Base-by-base conservation (phyloP, 1,284 basidiomycete genomes). In the Wolfiporia cocos region DNA sequence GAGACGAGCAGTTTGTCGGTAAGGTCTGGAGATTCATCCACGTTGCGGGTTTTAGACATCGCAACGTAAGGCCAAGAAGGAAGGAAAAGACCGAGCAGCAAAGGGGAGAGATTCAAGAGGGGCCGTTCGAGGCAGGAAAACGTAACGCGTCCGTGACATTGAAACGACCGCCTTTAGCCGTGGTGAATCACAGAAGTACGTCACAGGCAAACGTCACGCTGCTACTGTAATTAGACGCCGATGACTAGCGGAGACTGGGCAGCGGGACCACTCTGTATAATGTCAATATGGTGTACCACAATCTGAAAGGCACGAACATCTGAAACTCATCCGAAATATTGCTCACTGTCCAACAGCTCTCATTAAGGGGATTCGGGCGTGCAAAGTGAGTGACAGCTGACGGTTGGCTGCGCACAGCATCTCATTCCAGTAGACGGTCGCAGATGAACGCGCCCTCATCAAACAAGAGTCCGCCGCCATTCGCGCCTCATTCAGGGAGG, bases 401-500 rank as follows among this genome's bases (percentile, higher is more conserved):
- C 44, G 30, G 39, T 45, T 41, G 47, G 51, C n/a, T n/a, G n/a
- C n/a, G 47, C 45, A 51, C 39, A 40, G 54, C 58, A 43, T 60
- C 51, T 49, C 41, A 60, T 46, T 54, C 41, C 46, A 49, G 48
- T 60, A 99, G 90, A 99, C 96, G 38, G 84, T 98, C 38, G 96
- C 96, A 49, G 96, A 99, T 72, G 96, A 99, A 68, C 88, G 96
- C 41, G 81, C 88, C 36, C 83, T 99, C 54, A 97, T 99, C 58
- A 92, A 97, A 64, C 95, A 98, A 65, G 96, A 99, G 70, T 95
- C 92, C 1, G 96, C 96, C 5, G 92, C 94, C 17, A 97, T 99
- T 56, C 81, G 96, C 46, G 95, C 95, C 0, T 93, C 93, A 1
- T 99, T 99, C 70, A 87, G 95, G 53, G 94, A 98, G 62, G 96